phyloP scores from a whole-genome alignment of 768 basidiomycete species.

The Russula earlei region DNA sequence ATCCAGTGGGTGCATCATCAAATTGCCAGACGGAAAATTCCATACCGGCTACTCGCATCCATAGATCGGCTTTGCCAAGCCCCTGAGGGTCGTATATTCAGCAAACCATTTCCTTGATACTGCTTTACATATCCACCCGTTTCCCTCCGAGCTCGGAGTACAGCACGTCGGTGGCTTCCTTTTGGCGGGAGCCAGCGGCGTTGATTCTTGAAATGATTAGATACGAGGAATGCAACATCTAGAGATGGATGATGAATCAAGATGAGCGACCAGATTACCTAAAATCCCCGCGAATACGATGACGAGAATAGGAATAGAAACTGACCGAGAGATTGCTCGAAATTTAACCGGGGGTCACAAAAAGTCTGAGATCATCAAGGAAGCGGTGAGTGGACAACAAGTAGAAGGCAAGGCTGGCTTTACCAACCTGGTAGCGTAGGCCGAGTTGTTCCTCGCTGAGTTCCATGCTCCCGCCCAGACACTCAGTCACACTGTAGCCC shows the following conservation, averaged over 20 bases:
- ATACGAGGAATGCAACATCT: conserved; percentile 84
- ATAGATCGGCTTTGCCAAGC: not conserved
- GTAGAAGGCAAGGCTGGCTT: not conserved
- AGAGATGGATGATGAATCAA: not conserved
- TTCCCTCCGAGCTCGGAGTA: conserved; percentile 27
- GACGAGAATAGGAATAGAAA: conserved; percentile 1
- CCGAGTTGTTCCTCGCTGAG: conserved; percentile 80
- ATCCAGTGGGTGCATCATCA: too few species aligned
- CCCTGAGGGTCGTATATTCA: too few species aligned
- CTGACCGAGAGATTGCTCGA: conserved; percentile 88
- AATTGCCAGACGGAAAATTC: too few species aligned
- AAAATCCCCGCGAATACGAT: not conserved
- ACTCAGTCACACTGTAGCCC: conserved; percentile 72
- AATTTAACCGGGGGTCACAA: conserved; percentile 91
- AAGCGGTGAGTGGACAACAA: not conserved
- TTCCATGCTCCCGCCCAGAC: conserved; percentile 94
- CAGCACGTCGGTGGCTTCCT: conserved; percentile 23
- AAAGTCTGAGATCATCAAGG: conserved; percentile 43
- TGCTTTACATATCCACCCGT: conserved; percentile 3
- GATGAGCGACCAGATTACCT: not conserved
- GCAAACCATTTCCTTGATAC: not conserved
- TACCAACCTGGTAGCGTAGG: conserved; percentile 74
- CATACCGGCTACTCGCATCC: too few species aligned
- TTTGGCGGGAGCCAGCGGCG: conserved; percentile 27
- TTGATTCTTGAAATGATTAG: conserved; percentile 69